These are phyloP conservation scores for Sporothrix dimorphospora DNA, from an alignment of 2,329 filamentous ascomycete genomes.

Conservation along the genomic window DNA sequence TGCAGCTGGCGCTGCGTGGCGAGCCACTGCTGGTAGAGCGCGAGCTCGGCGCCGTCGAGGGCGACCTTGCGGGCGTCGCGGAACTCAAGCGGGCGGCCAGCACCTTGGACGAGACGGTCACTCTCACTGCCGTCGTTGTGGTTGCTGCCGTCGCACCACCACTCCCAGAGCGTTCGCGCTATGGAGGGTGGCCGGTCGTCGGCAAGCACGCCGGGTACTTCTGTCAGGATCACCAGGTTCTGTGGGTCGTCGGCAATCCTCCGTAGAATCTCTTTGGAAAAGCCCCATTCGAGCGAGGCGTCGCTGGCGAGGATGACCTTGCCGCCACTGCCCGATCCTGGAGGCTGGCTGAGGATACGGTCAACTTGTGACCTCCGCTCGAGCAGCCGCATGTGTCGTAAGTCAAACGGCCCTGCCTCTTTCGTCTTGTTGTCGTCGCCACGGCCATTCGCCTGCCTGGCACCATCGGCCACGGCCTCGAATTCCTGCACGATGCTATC, in stretches of 20 bases:
- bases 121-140: slow-evolving; percentile 61
- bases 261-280: slow-evolving; percentile 79
- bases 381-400: slow-evolving; percentile 79
- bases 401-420: slow-evolving; percentile 79
- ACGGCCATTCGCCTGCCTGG: slow-evolving; percentile 50
- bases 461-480: slow-evolving; percentile 66
- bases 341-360: slow-evolving; percentile 58
- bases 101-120: slow-evolving; percentile 67
- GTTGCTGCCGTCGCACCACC: slow-evolving; percentile 62
- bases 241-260: slow-evolving; percentile 73
- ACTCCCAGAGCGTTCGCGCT: slow-evolving; percentile 76
- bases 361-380: slow-evolving; percentile 82
- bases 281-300: slow-evolving; percentile 89
- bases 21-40: slow-evolving; percentile 88
- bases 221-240: slow-evolving; percentile 87
- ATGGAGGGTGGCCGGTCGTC: slow-evolving; percentile 59
- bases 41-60: slow-evolving; percentile 74
- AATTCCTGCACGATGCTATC: slow-evolving; percentile 92
- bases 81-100: slow-evolving; percentile 64
- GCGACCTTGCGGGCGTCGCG: slow-evolving; percentile 64
- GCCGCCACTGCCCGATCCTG: slow-evolving; percentile 43
- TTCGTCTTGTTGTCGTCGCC: slow-evolving; percentile 53
- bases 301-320: slow-evolving; percentile 91
- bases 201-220: slow-evolving; percentile 60
- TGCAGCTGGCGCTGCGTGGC: slow-evolving; percentile 87